phyloP scores from a whole-genome alignment of 73 alveolate genomes.

The Tetrahymena borealis region DNA sequence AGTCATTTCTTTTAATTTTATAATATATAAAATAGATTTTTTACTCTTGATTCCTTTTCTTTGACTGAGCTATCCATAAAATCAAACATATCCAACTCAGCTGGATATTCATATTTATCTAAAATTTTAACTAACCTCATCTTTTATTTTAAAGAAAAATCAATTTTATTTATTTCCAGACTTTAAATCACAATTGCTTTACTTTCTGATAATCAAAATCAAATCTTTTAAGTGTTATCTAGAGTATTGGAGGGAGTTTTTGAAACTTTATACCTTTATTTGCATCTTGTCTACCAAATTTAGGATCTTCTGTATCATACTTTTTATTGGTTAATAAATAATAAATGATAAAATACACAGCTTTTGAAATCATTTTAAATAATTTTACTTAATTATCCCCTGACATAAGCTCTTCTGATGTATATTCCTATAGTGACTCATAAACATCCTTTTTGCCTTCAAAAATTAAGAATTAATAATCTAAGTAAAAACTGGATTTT shows the following conservation, averaged over 20 bases:
- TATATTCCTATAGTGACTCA: background rate
- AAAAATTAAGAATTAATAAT: background rate
- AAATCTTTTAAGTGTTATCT: background rate
- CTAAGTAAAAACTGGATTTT: background rate
- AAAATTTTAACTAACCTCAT: background rate
- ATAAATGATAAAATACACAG: background rate
- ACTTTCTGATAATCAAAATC: background rate
- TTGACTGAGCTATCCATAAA: background rate
- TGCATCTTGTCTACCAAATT: conserved; percentile 3
- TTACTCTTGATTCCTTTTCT: background rate
- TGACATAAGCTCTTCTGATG: background rate
- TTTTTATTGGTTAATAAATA: background rate
- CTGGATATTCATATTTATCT: background rate
- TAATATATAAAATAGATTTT: background rate
- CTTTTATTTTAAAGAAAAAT: background rate
- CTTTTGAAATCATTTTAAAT: no score
- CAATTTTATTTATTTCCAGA: background rate
- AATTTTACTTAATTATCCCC: background rate
- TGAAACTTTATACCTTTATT: background rate
- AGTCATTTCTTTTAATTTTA: no score
- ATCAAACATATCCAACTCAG: background rate
- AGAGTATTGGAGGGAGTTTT: background rate
- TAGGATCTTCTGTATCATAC: background rate
- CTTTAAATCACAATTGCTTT: background rate
- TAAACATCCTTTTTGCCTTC: background rate